Conservation (phyloP, 352 stramenopile genomes). For the Pythium coloratum region DNA sequence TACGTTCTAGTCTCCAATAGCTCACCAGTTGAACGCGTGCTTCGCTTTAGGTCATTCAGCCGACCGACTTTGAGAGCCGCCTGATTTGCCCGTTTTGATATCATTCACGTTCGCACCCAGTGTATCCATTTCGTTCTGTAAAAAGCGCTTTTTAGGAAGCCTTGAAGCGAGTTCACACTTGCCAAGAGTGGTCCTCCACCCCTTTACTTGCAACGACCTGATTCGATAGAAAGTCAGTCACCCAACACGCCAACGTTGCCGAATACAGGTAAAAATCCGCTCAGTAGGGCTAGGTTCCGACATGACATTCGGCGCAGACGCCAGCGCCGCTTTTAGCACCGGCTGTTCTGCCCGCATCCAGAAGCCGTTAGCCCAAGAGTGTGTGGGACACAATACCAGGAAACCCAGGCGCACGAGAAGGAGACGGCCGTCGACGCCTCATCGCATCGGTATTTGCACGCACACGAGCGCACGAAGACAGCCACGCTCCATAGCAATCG, state of each 20-base stretch:
- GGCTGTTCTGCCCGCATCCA: neutral
- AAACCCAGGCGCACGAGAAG: neutral
- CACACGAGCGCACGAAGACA: neutral
- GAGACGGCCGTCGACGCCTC: neutral
- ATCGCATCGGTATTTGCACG: neutral
- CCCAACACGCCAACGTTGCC: neutral
- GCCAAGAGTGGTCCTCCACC: neutral
- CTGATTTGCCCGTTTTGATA: slow-evolving; percentile 55
- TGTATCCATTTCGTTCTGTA: slow-evolving; percentile 1
- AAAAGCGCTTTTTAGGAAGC: slow-evolving; percentile 18
- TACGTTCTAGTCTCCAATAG: neutral
- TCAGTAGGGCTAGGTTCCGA: slow-evolving; percentile 8
- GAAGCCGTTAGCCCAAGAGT: neutral
- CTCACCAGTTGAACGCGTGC: neutral
- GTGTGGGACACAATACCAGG: neutral
- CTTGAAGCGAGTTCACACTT: slow-evolving; percentile 2
- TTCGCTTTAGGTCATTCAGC: slow-evolving; percentile 44
- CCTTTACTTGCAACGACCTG: slow-evolving; percentile 8
- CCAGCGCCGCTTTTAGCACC: slow-evolving; percentile 7
- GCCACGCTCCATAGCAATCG: neutral
- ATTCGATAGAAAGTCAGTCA: neutral
- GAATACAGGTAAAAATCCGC: slow-evolving; percentile 1
- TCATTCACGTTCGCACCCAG: neutral
- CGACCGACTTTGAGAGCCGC: slow-evolving; percentile 62
- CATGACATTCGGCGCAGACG: slow-evolving; percentile 16